Conservation (phyloP, 225 moss, liverwort and hornwort genomes). For the Bryoerythrophyllum caledonicum region DNA sequence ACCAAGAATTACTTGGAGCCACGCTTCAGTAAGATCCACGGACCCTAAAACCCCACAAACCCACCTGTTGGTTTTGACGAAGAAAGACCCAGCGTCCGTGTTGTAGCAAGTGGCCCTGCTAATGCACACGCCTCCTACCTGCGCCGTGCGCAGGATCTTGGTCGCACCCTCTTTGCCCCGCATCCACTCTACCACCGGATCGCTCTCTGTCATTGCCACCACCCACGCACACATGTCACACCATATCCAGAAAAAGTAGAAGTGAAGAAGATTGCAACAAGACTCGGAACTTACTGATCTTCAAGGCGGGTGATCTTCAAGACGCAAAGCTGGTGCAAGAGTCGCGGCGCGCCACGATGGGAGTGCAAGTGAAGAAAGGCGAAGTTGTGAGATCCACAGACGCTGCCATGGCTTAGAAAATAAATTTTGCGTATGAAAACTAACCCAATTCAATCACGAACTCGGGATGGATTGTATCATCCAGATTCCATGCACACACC, state of each 20-base stretch:
- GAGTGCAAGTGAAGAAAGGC: slow-evolving; percentile 37
- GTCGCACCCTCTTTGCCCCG: slow-evolving; percentile 70
- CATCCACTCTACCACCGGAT: slow-evolving; percentile 82
- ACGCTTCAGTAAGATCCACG: too few species aligned
- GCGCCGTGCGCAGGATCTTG: slow-evolving; percentile 66
- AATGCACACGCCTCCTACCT: slow-evolving; percentile 89
- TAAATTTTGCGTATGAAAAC: too few species aligned
- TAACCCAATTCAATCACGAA: too few species aligned
- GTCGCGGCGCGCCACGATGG: slow-evolving; percentile 9
- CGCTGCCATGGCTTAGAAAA: slow-evolving; percentile 47
- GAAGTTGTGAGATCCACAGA: slow-evolving; percentile 20
- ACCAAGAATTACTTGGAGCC: too few species aligned
- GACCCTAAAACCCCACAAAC: neutral
- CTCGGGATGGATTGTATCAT: too few species aligned
- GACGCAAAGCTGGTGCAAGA: neutral
- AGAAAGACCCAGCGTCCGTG: slow-evolving; percentile 76
- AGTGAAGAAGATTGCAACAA: neutral
- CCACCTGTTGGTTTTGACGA: slow-evolving; percentile 82
- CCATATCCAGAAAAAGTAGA: neutral
- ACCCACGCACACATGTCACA: neutral
- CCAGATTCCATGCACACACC: too few species aligned
- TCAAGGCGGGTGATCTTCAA: slow-evolving; percentile 6
- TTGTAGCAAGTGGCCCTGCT: slow-evolving; percentile 86
- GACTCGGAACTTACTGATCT: slow-evolving; percentile 29
- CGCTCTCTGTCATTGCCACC: slow-evolving; percentile 56